Evolutionary conservation across 2,329 filamentous ascomycete species (phyloP).

Genomic region (Cercospora brassicicola): DNA sequence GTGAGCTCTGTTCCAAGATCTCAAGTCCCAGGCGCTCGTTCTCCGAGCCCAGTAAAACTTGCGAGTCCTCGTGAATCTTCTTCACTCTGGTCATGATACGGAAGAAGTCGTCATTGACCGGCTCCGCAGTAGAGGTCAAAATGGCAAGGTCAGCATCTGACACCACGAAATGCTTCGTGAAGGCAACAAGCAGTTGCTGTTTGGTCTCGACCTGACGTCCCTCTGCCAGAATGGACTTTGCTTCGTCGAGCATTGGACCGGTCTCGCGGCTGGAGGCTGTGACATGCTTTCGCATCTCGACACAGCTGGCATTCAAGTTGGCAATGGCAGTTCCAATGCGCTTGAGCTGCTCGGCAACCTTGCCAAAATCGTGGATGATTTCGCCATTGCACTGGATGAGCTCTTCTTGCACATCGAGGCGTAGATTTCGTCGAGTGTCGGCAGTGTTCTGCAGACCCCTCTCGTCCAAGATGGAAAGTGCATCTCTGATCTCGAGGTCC

Average conservation of each 20-base stretch:
- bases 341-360: constrained; percentile 87
- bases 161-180: constrained; percentile 80
- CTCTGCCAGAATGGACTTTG: constrained; percentile 69
- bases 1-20: constrained; percentile 86
- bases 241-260: constrained; percentile 72
- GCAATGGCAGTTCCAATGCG: constrained; percentile 78
- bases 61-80: constrained; percentile 82
- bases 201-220: constrained; percentile 75
- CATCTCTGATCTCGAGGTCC: constrained; percentile 86
- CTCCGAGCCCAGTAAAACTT: constrained; percentile 84
- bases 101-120: constrained; percentile 85
- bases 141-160: constrained; percentile 75
- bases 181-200: constrained; percentile 72
- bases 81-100: constrained; percentile 74
- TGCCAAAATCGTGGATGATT: constrained; percentile 83
- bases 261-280: constrained; percentile 73
- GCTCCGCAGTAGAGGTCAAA: constrained; percentile 75
- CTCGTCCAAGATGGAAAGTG: constrained; percentile 73
- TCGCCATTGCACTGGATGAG: constrained; percentile 90
- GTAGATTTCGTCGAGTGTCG: constrained; percentile 74
- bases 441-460: constrained; percentile 70
- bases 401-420: constrained; percentile 83
- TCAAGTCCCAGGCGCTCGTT: constrained; percentile 85
- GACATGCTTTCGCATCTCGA: constrained; percentile 77
- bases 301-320: constrained; percentile 75